Base-by-base conservation (phyloP, 148 eudicot genomes). In the Gaultheria prostrata region DNA sequence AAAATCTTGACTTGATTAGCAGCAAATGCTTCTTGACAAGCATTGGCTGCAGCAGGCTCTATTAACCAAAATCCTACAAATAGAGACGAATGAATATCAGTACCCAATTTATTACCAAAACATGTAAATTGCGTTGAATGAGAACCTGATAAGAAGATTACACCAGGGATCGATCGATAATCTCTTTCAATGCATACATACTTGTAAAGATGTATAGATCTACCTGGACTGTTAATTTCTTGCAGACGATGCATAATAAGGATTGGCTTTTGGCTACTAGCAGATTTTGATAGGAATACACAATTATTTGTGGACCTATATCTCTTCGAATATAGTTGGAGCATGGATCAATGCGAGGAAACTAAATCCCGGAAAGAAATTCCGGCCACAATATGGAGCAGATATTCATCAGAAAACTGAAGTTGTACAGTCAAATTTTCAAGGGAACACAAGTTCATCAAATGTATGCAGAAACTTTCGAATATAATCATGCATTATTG, bases 311-410 rank as follows among this genome's bases (percentile, higher is more conserved):
- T 43, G 78, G 78, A 15, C 6, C 1, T 21, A 45, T 45, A 9
- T 43, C 15, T 57, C 54, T 21, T 48, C 30, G 59, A 32, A 18
- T 15, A 30, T 35, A 21, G 4, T 51, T 48, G 32, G 8, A 39
- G 10, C 67, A 63, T 70, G 77, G 51, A 46, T 70, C 65, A 46
- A 14, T 39, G 46, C 5, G 18, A 79, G 81, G 69, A 46, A 32
- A 61, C 79, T 30, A 46, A 45, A 74, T 45, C 17, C 63, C 72
- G 39, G 49, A 59, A 84, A 82, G 56, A 65, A 75, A 39, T 24
- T 63, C 30, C 54, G 2, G 28, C 81, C 65, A 53, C 20, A 70
- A 77, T 15, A 51, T 7, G 63, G 24, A 2, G 26, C 18, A 79
- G 67, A n/a, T 33, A 61, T n/a, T 79, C 65, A 9, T 56, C 49